Percentiles rank a stretch among this genome's conserved stretches.
These are phyloP conservation scores for Camillea tinctor DNA, from an alignment of 2,329 filamentous ascomycete species.

Conservation along the genomic window DNA sequence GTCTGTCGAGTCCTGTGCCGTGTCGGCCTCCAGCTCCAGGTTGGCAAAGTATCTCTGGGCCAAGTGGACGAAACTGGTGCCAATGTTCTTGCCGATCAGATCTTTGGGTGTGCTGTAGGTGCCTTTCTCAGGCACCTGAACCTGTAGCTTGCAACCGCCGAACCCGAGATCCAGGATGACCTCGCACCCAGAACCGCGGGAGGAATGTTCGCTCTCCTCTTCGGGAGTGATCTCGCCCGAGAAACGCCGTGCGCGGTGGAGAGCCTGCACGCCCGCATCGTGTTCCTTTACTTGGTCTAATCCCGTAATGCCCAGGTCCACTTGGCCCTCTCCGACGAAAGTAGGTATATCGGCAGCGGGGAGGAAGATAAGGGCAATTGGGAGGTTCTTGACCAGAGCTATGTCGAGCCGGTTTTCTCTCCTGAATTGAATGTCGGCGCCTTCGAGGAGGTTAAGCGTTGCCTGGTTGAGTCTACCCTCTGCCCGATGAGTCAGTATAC, in stretches of 20 bases:
- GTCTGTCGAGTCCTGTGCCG: constrained; percentile 37
- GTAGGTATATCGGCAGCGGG: constrained; percentile 96
- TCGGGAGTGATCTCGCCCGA: constrained; percentile 44
- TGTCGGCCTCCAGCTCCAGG: constrained; percentile 61
- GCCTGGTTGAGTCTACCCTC: constrained; percentile 91
- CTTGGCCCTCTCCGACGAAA: constrained; percentile 91
- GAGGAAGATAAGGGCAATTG: constrained; percentile 93
- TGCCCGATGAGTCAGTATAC: constrained; percentile 40
- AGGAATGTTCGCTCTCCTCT: constrained; percentile 43
- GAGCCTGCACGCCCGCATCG: constrained; percentile 60
- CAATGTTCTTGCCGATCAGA: constrained; percentile 87
- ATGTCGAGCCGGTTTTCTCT: constrained; percentile 95
- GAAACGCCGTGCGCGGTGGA: constrained; percentile 47
- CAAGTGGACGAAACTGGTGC: constrained; percentile 90
- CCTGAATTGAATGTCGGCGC: constrained; percentile 94
- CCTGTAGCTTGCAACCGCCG: constrained; percentile 86
- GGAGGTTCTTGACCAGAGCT: constrained; percentile 94
- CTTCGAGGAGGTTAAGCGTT: constrained; percentile 84
- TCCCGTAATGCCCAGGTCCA: constrained; percentile 93
- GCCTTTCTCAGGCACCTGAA: constrained; percentile 93
- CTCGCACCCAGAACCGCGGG: constrained; percentile 64
- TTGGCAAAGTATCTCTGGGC: constrained; percentile 79
- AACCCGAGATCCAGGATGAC: constrained; percentile 90
- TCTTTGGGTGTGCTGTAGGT: constrained; percentile 67
- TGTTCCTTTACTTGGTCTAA: constrained; percentile 91